phyloP scores from a whole-genome alignment of 257 asterid genomes.

The Fraxinus excelsior region DNA sequence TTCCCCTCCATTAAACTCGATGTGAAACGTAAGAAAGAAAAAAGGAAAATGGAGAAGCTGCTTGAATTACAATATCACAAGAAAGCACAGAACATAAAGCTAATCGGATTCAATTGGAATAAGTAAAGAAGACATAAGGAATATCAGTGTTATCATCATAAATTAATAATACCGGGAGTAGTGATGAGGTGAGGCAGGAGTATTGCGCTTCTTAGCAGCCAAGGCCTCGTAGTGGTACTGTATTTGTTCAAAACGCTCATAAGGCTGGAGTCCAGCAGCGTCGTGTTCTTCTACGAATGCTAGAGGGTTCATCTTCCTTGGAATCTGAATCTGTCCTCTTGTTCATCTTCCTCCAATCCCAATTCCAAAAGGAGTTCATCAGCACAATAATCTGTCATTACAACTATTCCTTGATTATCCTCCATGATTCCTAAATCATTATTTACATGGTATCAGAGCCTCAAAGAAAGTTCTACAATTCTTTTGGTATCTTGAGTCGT shows the following conservation, averaged over 20 bases:
- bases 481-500: no score
- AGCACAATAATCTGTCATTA: constrained; percentile 27
- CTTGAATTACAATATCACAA: not conserved
- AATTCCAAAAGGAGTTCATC: constrained; percentile 51
- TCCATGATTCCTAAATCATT: not conserved
- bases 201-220: constrained; percentile 68
- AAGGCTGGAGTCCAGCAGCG: constrained; percentile 67
- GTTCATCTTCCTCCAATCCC: constrained; percentile 55
- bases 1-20: not conserved
- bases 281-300: constrained; percentile 63
- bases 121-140: not conserved
- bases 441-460: no score
- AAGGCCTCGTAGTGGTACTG: constrained; percentile 59
- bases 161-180: constrained; percentile 27
- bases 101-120: not conserved
- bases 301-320: constrained; percentile 69
- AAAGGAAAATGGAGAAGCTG: not conserved
- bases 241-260: constrained; percentile 68
- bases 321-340: constrained; percentile 58
- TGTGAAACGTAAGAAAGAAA: not conserved
- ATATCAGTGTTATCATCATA: not conserved
- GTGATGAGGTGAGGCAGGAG: constrained; percentile 30
- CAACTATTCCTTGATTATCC: not conserved
- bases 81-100: not conserved
- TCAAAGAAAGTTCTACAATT: no score